Evolutionary conservation across 352 stramenopile genomes (phyloP), one percentile per base, ranked within the genome.

Genomic region (Phytophthora ohioensis): DNA sequence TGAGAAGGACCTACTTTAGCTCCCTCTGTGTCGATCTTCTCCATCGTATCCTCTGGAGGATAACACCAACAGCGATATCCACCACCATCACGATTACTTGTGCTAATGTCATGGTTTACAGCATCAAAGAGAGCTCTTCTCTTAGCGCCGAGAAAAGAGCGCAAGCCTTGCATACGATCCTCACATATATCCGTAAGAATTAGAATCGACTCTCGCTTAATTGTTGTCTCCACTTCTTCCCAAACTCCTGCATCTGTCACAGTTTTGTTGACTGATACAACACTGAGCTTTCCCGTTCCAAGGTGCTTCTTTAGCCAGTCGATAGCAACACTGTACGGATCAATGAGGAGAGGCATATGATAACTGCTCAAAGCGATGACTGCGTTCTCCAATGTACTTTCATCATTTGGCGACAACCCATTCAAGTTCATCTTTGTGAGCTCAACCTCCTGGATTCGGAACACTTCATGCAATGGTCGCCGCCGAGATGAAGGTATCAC

Each of bases 291-390:
- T 27, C 34, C 49, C 17, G 43, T 32, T 12, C 64, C 45, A 3
- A 87, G 63, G 4, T 84, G 73, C 35, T 73, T 71, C 46, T 69
- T 81, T 8, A 95, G 45, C 87, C 87, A 93, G 1, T 79, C 64
- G 3, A 53, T 74, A 12, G 81, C 84, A 30, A 93, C 68, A 5
- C 71, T 61, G n/a, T 85, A 69, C 6, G 85, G 85, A 57, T 95
- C 85, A 17, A 95, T 75, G 1, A 95, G 12, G 0, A 92, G 36
- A 4, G 87, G 85, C 4, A 82, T 71, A 5, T 73, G 71, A 52
- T 85, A 91, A 47, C 73, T 82, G 5, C 77, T 60, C 0, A 81
- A 60, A 0, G 64, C 43, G 3, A 87, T 78, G 0, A 91, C 75
- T 3, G 72, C 78, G 46, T 78, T 93, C 36, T 92, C 83, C 1